Base-by-base conservation (phyloP, 371 early-diverging fungal genomes). In the Paramicrosporidium saccamoebae region DNA sequence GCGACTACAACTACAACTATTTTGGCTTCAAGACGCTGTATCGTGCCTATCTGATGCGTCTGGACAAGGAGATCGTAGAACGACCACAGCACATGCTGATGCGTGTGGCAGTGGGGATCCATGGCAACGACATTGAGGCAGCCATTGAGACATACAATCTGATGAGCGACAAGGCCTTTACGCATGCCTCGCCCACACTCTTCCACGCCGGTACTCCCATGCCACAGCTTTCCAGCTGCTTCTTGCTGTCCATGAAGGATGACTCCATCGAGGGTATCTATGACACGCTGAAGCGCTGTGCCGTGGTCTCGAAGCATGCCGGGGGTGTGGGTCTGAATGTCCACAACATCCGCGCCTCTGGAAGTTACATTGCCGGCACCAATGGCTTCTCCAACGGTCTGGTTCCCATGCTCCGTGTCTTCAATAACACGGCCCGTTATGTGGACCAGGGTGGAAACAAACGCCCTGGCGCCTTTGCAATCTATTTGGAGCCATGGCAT, bases 401-500 rank as follows among this genome's bases (percentile, higher is more conserved):
- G 23, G 62, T 96, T 20, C 96, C 96, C 10, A 88, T 96, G 82
- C 58, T 96, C 17, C 68, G 86, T 23, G 92, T 96, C 1, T 92
- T 71, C 44, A 90, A 98, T 52, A 82, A 81, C 34, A 94, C 94
- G 1, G 84, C 88, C 7, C 69, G 88, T 23, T 98, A 90, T 39
- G 88, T 98, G 9, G 86, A 90, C 41, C 98, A 96, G 46, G 95
- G 96, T 22, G 95, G 95, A 19, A 90, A 88, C 51, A 95, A 90
- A 55, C 64, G 98, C 11, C 84, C 90, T 2, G 90, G 94, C n/a
- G 82, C 90, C 4, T 90, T 94, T 48, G 95, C 96, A 26, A 67
- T 98, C 36, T 98, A 84, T 45, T 50, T 97, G 19, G 98, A 98
- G 46, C 95, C 96, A 5, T 98, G 98, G 96, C 98, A 98, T 38